These are phyloP conservation scores for Penicillium occitanis DNA, from an alignment of 2,329 filamentous ascomycete species.

Conservation along the genomic window DNA sequence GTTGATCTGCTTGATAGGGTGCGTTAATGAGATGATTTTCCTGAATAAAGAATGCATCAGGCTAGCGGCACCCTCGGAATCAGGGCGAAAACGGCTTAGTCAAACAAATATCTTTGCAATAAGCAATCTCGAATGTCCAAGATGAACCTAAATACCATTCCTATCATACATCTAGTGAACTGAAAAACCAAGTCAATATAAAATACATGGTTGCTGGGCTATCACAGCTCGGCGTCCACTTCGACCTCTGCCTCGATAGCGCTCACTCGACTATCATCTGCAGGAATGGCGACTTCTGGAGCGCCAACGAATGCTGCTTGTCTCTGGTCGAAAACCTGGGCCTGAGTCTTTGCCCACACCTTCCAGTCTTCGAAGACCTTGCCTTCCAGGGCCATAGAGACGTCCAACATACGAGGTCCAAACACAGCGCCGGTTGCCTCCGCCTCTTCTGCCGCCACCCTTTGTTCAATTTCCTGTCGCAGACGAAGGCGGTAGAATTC, in stretches of 20 bases:
- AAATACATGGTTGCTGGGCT: background rate
- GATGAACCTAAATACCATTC: background rate
- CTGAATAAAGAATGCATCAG: background rate
- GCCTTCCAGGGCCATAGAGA: slow-evolving; percentile 82
- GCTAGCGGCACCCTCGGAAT: background rate
- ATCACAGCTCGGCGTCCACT: background rate
- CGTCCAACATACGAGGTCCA: slow-evolving; percentile 70
- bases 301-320: slow-evolving; percentile 45
- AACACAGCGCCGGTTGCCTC: slow-evolving; percentile 84
- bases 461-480: slow-evolving; percentile 74
- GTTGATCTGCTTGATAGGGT: background rate
- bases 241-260: slow-evolving; percentile 8
- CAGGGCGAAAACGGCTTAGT: background rate
- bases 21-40: background rate
- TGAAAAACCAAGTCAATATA: background rate
- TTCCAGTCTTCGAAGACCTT: slow-evolving; percentile 81
- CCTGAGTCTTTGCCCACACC: slow-evolving; percentile 65
- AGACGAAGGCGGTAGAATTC: slow-evolving; percentile 89
- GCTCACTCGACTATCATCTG: slow-evolving; percentile 32
- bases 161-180: background rate
- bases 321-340: slow-evolving; percentile 50
- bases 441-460: slow-evolving; percentile 86
- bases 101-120: too few relatives aligned
- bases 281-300: slow-evolving; percentile 39
- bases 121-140: background rate